Conservation (phyloP, 306 rosid genomes). For the Mimosa bimucronata region DNA sequence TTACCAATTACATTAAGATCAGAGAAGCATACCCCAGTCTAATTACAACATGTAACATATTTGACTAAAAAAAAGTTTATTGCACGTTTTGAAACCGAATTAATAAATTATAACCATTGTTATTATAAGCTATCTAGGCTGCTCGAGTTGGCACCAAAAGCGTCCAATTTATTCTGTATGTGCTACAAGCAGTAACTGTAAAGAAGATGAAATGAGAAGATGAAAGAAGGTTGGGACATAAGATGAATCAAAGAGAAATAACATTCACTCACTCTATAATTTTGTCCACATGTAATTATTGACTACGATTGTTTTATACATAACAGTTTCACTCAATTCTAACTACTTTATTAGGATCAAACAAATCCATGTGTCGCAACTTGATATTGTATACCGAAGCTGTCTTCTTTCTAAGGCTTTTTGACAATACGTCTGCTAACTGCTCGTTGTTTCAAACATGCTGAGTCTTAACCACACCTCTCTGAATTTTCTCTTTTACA, state of each 20-base stretch:
- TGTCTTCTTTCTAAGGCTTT: neutral
- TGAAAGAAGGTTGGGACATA: neutral
- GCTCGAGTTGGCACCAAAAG: neutral
- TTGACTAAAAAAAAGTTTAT: neutral
- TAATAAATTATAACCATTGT: neutral
- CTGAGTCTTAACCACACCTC: too few relatives aligned
- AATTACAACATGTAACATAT: neutral
- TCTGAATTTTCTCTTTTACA: neutral
- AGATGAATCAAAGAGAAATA: neutral
- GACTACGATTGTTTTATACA: neutral
- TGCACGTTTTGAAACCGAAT: neutral
- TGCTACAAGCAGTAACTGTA: neutral
- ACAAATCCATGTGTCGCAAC: neutral
- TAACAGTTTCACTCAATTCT: neutral
- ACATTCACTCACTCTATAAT: neutral
- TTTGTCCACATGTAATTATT: neutral
- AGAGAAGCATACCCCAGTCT: constrained; percentile 11
- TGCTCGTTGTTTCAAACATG: neutral
- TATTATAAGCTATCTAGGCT: neutral
- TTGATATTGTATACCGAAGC: neutral
- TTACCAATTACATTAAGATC: constrained; percentile 19
- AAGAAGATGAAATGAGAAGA: neutral
- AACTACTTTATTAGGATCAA: neutral
- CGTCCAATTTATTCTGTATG: neutral
- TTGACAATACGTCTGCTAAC: neutral